phyloP scores from a whole-genome alignment of 2,329 filamentous ascomycete species.

The Diaporthe sp. region DNA sequence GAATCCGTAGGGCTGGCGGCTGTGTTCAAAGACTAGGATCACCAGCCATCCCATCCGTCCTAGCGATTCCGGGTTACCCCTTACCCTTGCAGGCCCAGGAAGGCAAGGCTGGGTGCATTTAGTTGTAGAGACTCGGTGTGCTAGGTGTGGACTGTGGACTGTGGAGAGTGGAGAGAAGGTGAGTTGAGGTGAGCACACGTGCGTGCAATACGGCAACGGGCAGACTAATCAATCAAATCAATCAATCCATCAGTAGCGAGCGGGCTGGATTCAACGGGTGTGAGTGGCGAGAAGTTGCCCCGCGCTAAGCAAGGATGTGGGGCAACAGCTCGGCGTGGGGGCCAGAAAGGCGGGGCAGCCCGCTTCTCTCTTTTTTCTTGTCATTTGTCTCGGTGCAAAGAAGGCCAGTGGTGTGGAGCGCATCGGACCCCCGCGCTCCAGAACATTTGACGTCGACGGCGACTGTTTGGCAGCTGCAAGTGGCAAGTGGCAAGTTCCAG shows the following conservation, averaged over 20 bases:
- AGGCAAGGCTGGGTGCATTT: background rate
- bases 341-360: constrained; percentile 30
- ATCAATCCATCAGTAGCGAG: background rate
- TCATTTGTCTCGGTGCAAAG: background rate
- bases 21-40: background rate
- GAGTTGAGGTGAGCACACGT: background rate
- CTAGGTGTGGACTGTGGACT: background rate
- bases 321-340: constrained; percentile 20
- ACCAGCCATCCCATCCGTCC: background rate
- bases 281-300: constrained; percentile 10
- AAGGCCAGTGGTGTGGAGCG: background rate
- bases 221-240: background rate
- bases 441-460: constrained; percentile 19
- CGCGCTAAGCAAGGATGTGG: constrained; percentile 10
- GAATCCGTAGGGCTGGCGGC: background rate
- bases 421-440: background rate
- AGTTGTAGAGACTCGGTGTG: background rate
- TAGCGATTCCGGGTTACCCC: background rate
- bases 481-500: too few species aligned
- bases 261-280: too few species aligned
- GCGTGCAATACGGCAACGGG: background rate
- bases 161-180: background rate
- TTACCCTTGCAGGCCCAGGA: background rate
- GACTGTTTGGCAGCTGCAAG: constrained; percentile 16
- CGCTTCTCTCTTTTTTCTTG: background rate